Evolutionary conservation across 345 rosid genomes (phyloP).

Genomic region (Boechera divaricarpa): DNA sequence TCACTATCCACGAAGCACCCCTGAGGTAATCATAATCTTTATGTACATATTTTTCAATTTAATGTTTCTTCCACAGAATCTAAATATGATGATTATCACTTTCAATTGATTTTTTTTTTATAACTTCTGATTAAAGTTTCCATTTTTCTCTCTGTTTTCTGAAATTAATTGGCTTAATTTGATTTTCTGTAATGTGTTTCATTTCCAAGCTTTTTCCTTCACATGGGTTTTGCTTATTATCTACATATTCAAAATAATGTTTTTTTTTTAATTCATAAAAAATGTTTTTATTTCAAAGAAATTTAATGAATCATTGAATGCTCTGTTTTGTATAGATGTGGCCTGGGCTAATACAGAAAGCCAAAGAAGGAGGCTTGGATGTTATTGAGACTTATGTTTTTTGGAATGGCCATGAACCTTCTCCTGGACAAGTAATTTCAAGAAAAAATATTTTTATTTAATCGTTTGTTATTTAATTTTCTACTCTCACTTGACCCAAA

Average conservation of each 20-base stretch:
- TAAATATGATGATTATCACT: background rate
- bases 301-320: constrained; percentile 33
- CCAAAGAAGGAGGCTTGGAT: constrained; percentile 97
- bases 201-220: constrained; percentile 13
- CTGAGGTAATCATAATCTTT: constrained; percentile 60
- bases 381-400: constrained; percentile 91
- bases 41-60: background rate
- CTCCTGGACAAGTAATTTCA: constrained; percentile 73
- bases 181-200: constrained; percentile 20
- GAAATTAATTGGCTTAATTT: constrained; percentile 15
- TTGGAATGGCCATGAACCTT: constrained; percentile 97
- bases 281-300: background rate
- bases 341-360: constrained; percentile 90
- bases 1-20: constrained; percentile 97
- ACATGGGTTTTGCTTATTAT: constrained; percentile 37
- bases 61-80: background rate
- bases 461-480: background rate
- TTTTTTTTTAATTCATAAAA: background rate
- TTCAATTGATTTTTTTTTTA: background rate
- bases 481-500: background rate
- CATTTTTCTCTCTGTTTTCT: constrained; percentile 15
- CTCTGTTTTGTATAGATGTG: constrained; percentile 74
- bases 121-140: background rate
- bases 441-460: background rate
- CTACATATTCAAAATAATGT: background rate